These are phyloP conservation scores for Xanthoconium separans DNA, from an alignment of 1,284 basidiomycete species.

Conservation along the genomic window DNA sequence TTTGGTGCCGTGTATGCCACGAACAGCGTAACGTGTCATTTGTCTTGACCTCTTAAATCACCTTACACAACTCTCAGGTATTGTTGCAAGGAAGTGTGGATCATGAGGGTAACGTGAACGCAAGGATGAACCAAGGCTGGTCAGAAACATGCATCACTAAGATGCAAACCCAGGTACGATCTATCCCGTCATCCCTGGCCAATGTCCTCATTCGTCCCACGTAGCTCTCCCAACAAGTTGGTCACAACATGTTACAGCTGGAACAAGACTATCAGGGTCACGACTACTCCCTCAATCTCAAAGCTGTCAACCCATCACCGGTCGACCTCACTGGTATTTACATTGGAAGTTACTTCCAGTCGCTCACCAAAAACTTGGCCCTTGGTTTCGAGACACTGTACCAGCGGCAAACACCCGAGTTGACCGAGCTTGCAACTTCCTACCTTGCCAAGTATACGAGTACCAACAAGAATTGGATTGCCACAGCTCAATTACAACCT, in stretches of 20 bases:
- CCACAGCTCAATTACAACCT: conserved; percentile 89
- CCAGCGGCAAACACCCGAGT: conserved; percentile 75
- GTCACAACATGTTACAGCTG: conserved; percentile 87
- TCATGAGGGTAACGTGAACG: conserved; percentile 89
- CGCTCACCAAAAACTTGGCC: conserved; percentile 89
- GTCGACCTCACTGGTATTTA: conserved; percentile 92
- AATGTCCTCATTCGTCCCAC: conserved; percentile 16
- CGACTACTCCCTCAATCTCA: conserved; percentile 88
- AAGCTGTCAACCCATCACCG: conserved; percentile 92
- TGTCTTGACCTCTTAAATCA: not conserved
- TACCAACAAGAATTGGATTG: conserved; percentile 81
- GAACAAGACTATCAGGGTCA: conserved; percentile 94
- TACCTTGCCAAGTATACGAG: conserved; percentile 89
- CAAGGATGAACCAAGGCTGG: conserved; percentile 92
- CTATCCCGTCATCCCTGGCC: not conserved
- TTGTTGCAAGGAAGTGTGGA: conserved; percentile 95
- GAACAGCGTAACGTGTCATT: conserved; percentile 50
- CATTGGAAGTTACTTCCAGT: conserved; percentile 92
- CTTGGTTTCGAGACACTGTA: conserved; percentile 89
- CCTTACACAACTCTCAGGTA: conserved; percentile 48
- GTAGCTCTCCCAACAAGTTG: conserved; percentile 65
- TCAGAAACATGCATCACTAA: conserved; percentile 79
- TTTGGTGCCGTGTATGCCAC: conserved; percentile 95
- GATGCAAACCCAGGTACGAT: conserved; percentile 81
- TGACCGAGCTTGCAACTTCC: conserved; percentile 76